Percentiles rank a stretch among this genome's conserved stretches.
Conservation (phyloP, 176 grass and related monocot genomes). For the Carex kokanica region DNA sequence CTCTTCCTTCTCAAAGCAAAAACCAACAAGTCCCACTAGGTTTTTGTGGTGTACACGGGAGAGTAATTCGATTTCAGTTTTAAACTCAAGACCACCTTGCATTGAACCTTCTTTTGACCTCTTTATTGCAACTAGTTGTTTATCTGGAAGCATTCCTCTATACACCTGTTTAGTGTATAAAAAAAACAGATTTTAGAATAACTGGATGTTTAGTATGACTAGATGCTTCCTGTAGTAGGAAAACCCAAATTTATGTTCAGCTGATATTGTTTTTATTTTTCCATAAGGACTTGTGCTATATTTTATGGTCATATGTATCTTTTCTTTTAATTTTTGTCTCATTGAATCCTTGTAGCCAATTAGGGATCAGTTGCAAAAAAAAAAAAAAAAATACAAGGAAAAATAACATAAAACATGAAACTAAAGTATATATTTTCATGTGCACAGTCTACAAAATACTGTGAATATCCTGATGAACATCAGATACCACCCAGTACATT, state of each 20-base stretch:
- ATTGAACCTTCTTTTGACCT: constrained; percentile 75
- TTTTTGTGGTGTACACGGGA: constrained; percentile 92
- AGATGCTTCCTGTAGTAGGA: not conserved
- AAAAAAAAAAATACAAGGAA: not conserved
- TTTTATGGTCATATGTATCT: not conserved
- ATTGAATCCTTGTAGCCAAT: not conserved
- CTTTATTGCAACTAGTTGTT: constrained; percentile 76
- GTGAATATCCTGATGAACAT: not conserved
- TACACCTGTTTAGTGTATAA: constrained; percentile 56
- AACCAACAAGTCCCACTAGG: constrained; percentile 71
- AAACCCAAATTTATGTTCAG: not conserved
- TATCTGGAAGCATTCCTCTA: constrained; percentile 62
- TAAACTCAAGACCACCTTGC: constrained; percentile 88
- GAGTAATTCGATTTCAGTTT: constrained; percentile 89
- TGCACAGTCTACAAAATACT: not conserved
- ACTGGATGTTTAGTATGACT: not conserved
- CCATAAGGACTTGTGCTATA: not conserved
- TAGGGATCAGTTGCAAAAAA: not conserved
- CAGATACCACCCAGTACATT: not conserved
- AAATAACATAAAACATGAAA: not conserved
- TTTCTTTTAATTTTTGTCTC: not conserved
- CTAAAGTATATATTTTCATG: not conserved
- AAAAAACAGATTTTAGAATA: not conserved
- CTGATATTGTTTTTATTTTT: not conserved
- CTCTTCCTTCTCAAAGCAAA: constrained; percentile 89